Percentiles rank a stretch among this genome's conserved stretches.
phyloP scores from a whole-genome alignment of 169 alveolate species.

The Nephromyces sp. region DNA sequence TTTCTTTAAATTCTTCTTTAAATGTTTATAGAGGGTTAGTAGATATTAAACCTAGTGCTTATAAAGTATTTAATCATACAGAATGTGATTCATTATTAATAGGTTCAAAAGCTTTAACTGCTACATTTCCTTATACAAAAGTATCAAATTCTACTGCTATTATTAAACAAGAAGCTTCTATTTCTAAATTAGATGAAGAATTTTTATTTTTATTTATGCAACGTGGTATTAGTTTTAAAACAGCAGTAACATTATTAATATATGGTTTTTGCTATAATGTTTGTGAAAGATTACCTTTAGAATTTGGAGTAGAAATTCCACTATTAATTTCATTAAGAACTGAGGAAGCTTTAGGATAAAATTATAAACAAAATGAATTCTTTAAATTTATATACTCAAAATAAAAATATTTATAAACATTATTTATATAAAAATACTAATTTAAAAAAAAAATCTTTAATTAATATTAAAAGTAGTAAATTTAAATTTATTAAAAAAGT shows the following conservation, averaged over 20 bases:
- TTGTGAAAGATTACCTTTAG: conserved; percentile 1
- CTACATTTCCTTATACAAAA: neutral
- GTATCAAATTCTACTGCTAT: neutral
- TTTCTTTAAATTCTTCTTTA: neutral
- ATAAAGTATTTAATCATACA: conserved; percentile 1
- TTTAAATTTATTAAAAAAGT: conserved; percentile 6
- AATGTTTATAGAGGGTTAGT: conserved; percentile 15
- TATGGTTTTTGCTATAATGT: conserved; percentile 20
- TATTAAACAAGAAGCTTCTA: conserved; percentile 15
- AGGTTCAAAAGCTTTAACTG: neutral
- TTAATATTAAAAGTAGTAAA: neutral
- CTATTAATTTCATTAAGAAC: conserved; percentile 2
- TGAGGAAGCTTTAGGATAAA: conserved; percentile 1
- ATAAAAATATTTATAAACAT: neutral
- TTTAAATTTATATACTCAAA: neutral
- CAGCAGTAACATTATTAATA: conserved; percentile 6
- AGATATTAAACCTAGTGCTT: neutral
- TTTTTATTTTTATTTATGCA: conserved; percentile 16
- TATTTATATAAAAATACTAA: neutral
- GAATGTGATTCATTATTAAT: conserved; percentile 7
- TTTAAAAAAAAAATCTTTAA: conserved; percentile 1
- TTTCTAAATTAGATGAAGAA: conserved; percentile 4
- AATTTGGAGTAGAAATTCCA: conserved; percentile 14
- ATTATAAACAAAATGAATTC: conserved; percentile 9
- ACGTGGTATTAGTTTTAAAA: conserved; percentile 10